Conservation (phyloP, 768 basidiomycete species). For the Crepidotus variabilis region DNA sequence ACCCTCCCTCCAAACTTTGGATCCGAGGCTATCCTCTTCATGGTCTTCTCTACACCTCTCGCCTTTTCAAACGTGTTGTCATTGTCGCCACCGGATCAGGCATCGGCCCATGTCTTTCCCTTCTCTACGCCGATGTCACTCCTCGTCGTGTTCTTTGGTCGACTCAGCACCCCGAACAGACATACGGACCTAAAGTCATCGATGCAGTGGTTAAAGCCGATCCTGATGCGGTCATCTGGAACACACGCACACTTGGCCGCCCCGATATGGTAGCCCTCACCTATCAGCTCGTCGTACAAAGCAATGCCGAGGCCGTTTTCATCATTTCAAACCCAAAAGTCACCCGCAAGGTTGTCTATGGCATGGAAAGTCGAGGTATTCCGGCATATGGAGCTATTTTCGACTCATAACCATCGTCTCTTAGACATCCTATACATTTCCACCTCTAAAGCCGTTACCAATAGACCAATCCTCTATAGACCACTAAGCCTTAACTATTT, state of each 20-base stretch:
- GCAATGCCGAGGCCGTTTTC: slow-evolving; percentile 36
- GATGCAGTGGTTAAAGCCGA: slow-evolving; percentile 34
- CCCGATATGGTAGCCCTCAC: slow-evolving; percentile 38
- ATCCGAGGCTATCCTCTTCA: slow-evolving; percentile 48
- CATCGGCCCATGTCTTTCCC: slow-evolving; percentile 43
- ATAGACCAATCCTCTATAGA: too few relatives aligned
- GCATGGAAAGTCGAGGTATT: slow-evolving; percentile 36
- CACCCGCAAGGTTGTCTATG: slow-evolving; percentile 36
- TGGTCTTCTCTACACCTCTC: slow-evolving; percentile 45
- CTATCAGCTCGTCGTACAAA: slow-evolving; percentile 32
- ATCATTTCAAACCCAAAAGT: slow-evolving; percentile 38
- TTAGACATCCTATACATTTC: too few relatives aligned
- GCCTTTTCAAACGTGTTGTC: slow-evolving; percentile 47
- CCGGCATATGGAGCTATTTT: slow-evolving; percentile 40
- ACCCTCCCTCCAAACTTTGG: slow-evolving; percentile 52
- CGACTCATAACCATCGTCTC: slow-evolving; percentile 25
- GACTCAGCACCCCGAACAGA: slow-evolving; percentile 34
- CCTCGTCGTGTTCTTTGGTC: slow-evolving; percentile 39
- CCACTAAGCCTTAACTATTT: too few relatives aligned
- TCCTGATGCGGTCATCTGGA: slow-evolving; percentile 36
- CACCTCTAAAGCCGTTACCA: too few relatives aligned
- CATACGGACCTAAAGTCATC: slow-evolving; percentile 37
- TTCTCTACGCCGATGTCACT: slow-evolving; percentile 30
- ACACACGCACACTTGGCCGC: slow-evolving; percentile 34
- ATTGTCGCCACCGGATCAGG: slow-evolving; percentile 54